Conservation (phyloP, 1,139 yeast species). For the Insectozyma bohioensis region DNA sequence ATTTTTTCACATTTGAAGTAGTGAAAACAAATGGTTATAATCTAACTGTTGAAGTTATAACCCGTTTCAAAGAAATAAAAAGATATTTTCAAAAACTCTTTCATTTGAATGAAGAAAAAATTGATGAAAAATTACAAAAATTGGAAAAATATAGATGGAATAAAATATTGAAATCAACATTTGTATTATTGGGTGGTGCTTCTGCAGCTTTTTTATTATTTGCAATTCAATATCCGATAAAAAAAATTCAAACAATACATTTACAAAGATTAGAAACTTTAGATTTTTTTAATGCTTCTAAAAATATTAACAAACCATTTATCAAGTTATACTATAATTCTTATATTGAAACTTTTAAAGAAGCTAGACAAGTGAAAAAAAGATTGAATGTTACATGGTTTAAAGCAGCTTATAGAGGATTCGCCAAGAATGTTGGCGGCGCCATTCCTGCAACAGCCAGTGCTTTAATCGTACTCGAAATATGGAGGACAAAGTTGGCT, state of each 20-base stretch:
- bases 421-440: slow-evolving; percentile 65
- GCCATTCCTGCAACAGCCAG: slow-evolving; percentile 86
- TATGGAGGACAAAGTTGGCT: slow-evolving; percentile 57
- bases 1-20: slow-evolving; percentile 82
- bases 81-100: slow-evolving; percentile 22
- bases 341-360: slow-evolving; percentile 68
- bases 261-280: slow-evolving; percentile 75
- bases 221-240: slow-evolving; percentile 78
- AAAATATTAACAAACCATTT: slow-evolving; percentile 32
- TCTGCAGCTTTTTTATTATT: slow-evolving; percentile 79
- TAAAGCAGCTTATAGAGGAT: slow-evolving; percentile 76
- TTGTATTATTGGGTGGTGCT: slow-evolving; percentile 84
- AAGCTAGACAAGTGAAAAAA: slow-evolving; percentile 52
- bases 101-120: slow-evolving; percentile 21
- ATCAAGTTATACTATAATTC: slow-evolving; percentile 62
- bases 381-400: slow-evolving; percentile 59
- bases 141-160: slow-evolving; percentile 44
- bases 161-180: slow-evolving; percentile 61
- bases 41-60: slow-evolving; percentile 58
- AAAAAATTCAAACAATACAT: slow-evolving; percentile 78
- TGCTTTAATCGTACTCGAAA: slow-evolving; percentile 82
- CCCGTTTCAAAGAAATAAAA: slow-evolving; percentile 47
- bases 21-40: slow-evolving; percentile 68
- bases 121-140: slow-evolving; percentile 29
- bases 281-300: slow-evolving; percentile 60